phyloP scores from a whole-genome alignment of 306 rosid genomes.

The Inga oerstediana region DNA sequence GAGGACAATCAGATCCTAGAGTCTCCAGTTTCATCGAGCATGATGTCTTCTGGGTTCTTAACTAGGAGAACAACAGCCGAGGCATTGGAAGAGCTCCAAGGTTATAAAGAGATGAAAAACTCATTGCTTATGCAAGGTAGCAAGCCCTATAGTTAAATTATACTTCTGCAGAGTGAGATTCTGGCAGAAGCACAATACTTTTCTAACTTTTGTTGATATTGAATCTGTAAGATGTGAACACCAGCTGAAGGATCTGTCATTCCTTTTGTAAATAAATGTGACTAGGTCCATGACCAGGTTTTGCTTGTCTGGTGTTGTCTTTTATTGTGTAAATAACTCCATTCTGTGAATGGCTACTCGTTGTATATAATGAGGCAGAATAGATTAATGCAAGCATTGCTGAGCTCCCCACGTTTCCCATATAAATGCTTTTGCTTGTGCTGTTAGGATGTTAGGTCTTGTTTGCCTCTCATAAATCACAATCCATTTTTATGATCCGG shows the following conservation, averaged over 20 bases:
- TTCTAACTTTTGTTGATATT: conserved; percentile 14
- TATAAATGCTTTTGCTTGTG: neutral
- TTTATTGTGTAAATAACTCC: conserved; percentile 29
- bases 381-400: conserved; percentile 2
- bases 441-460: neutral
- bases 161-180: conserved; percentile 13
- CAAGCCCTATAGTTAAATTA: conserved; percentile 41
- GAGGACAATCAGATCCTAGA: conserved; percentile 42
- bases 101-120: conserved; percentile 72
- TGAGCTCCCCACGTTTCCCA: conserved; percentile 1
- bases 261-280: conserved; percentile 38
- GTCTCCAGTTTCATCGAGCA: conserved; percentile 41
- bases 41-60: conserved; percentile 45
- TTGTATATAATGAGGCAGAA: conserved; percentile 28
- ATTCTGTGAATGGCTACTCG: conserved; percentile 4
- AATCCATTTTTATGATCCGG: neutral
- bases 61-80: conserved; percentile 66
- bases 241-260: conserved; percentile 24
- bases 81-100: conserved; percentile 85
- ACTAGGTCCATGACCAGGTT: conserved; percentile 14
- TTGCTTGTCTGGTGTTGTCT: conserved; percentile 13
- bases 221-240: conserved; percentile 19
- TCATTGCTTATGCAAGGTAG: conserved; percentile 51
- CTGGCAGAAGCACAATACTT: conserved; percentile 1
- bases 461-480: neutral